Evolutionary conservation across 495 filamentous ascomycete species (phyloP).

Genomic region (Podospora pseudocomata): DNA sequence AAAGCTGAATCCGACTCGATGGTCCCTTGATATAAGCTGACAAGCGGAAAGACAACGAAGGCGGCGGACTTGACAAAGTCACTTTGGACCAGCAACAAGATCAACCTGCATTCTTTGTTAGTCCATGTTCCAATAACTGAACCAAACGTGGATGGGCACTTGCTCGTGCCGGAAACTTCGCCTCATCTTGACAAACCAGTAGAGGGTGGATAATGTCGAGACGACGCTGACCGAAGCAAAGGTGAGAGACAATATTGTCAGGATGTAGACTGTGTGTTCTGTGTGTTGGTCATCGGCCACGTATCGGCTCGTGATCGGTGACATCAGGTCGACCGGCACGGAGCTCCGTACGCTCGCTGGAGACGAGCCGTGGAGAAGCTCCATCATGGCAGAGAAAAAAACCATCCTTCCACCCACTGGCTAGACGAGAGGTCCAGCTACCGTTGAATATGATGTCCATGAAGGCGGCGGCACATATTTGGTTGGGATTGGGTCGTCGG

Average conservation of each 20-base stretch:
- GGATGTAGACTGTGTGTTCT: slow-evolving; percentile 11
- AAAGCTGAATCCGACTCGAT: slow-evolving; percentile 51
- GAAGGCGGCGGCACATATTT: slow-evolving; percentile 16
- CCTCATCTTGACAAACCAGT: slow-evolving; percentile 73
- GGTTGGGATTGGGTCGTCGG: slow-evolving; percentile 1
- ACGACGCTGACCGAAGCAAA: slow-evolving; percentile 51
- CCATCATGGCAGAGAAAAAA: slow-evolving; percentile 11
- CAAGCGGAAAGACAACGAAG: slow-evolving; percentile 60
- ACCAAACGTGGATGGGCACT: slow-evolving; percentile 21
- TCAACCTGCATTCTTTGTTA: slow-evolving; percentile 48
- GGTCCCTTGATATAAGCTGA: slow-evolving; percentile 45
- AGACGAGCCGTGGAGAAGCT: neutral
- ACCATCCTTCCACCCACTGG: slow-evolving; percentile 1
- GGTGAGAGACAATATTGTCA: slow-evolving; percentile 28
- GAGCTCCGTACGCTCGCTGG: neutral
- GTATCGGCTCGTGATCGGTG: neutral
- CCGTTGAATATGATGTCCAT: slow-evolving; percentile 16
- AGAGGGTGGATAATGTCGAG: slow-evolving; percentile 51
- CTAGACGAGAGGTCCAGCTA: slow-evolving; percentile 24
- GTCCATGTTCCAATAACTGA: neutral
- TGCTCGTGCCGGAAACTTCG: slow-evolving; percentile 72
- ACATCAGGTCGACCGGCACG: neutral
- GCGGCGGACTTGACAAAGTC: slow-evolving; percentile 65
- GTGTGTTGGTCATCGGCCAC: neutral
- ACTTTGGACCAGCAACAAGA: slow-evolving; percentile 66